Base-by-base conservation (phyloP, 805 yeast genomes). In the Ogataea pilisensis region DNA sequence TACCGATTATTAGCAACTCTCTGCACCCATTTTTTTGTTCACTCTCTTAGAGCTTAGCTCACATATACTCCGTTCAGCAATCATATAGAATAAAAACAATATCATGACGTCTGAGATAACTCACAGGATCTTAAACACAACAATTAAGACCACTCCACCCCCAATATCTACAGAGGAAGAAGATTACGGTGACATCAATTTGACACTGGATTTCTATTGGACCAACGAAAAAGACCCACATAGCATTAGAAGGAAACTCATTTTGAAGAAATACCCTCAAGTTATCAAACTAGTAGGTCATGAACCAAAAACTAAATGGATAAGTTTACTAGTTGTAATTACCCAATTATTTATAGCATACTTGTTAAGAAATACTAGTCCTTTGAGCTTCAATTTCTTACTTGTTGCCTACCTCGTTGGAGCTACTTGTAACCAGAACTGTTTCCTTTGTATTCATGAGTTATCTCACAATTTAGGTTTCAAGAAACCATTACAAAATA, bases 361-460 rank as follows among this genome's bases (percentile, higher is more conserved):
- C 54, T 60, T 70, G 41, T 64, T 89, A 38, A 68, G 84, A 42
- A 60, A 82, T 53, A 72, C 80, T 2, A 57, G 72, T 20, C 72
- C 82, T 20, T 63, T 75, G 32, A 60, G 72, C 21, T 70, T 70
- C 66, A 68, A 70, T 49, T 85, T 83, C 55, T 61, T 85, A 54
- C 49, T 71, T 1, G 56, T 77, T 11, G 91, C 95, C 5, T 89
- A 89, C 54, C 63, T 83, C 17, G 69, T 89, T 38, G 97, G 96
- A 2, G 96, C 93, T 13, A 85, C 95, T 8, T 75, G 85, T 40
- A 82, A 80, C 58, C 95, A 90, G 57, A 89, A 90, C 54, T 64
- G 85, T 31, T 89, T 88, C 57, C 68, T 89, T 47, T 91, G 95
- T 21, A 87, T 89, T 51, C 97, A 89, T 63, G 97, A 89, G 60